Percentiles rank a stretch among this genome's conserved stretches.
Evolutionary conservation across 371 early-diverging fungal species (phyloP).

Genomic region (Mycotypha africana): DNA sequence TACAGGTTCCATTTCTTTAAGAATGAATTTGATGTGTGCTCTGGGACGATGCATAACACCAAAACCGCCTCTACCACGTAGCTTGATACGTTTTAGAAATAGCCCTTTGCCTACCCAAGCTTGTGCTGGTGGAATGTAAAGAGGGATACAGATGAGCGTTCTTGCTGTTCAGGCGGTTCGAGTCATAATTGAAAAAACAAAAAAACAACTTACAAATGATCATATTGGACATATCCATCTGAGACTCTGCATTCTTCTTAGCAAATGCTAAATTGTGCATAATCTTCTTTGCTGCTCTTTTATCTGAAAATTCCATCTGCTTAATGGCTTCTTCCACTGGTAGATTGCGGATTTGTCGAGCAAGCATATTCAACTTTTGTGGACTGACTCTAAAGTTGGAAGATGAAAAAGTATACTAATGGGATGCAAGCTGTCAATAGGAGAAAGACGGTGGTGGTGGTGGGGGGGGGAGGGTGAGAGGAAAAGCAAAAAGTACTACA

Average conservation of each 20-base stretch:
- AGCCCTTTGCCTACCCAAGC: constrained; percentile 91
- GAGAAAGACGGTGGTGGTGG: no score
- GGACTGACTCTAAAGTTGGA: constrained; percentile 72
- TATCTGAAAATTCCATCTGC: constrained; percentile 85
- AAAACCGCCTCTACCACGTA: constrained; percentile 79
- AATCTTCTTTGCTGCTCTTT: constrained; percentile 69
- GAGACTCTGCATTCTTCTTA: constrained; percentile 62
- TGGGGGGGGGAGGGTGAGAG: no score
- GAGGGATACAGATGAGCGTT: no score
- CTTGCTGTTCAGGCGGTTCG: no score
- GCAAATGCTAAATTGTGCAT: constrained; percentile 71
- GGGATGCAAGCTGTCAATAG: no score
- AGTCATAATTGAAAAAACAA: no score
- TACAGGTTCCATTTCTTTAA: constrained; percentile 50
- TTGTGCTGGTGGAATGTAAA: constrained; percentile 36
- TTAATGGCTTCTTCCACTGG: constrained; percentile 75
- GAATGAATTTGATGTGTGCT: constrained; percentile 79
- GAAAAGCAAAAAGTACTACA: background rate
- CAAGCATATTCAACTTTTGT: constrained; percentile 80
- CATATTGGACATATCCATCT: constrained; percentile 64
- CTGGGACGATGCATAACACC: constrained; percentile 75
- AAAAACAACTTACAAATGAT: constrained; percentile 27
- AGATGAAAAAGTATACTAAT: constrained; percentile 68
- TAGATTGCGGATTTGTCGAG: constrained; percentile 78
- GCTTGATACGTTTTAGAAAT: constrained; percentile 60